Percentiles rank a stretch among this genome's conserved stretches.
Conservation (phyloP, 2,329 filamentous ascomycete genomes). For the Fusarium falciforme region DNA sequence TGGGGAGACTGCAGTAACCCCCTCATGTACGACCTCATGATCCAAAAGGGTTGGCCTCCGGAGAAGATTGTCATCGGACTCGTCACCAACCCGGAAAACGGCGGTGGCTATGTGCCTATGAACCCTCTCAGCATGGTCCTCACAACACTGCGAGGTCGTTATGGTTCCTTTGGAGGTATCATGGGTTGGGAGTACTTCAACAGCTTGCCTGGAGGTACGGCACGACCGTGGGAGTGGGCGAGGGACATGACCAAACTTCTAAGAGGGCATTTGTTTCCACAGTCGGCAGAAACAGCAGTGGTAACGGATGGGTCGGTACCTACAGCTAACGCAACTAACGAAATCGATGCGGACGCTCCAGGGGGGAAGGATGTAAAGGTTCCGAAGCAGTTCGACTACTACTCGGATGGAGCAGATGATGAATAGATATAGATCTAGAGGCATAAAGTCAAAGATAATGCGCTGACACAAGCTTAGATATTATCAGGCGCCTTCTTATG, state of each 20-base stretch:
- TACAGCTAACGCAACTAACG: constrained; percentile 10
- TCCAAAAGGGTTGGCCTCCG: constrained; percentile 76
- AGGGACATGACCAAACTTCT: constrained; percentile 68
- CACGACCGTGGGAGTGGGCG: constrained; percentile 83
- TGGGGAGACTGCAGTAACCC: constrained; percentile 72
- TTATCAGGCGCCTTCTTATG: not conserved
- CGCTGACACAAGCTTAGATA: not conserved
- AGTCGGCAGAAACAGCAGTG: not conserved
- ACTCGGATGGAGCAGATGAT: constrained; percentile 45
- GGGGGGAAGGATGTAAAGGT: constrained; percentile 44
- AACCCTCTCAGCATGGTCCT: constrained; percentile 60
- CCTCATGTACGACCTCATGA: constrained; percentile 61
- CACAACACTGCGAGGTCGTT: constrained; percentile 56
- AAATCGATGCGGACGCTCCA: constrained; percentile 42
- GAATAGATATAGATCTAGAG: constrained; percentile 8
- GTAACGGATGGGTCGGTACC: not conserved
- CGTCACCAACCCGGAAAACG: constrained; percentile 82
- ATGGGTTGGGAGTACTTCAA: constrained; percentile 99
- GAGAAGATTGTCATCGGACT: constrained; percentile 82
- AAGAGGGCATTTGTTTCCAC: constrained; percentile 42
- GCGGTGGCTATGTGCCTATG: constrained; percentile 63
- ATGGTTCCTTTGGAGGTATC: constrained; percentile 82
- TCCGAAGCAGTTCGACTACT: constrained; percentile 50
- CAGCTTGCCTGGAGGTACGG: constrained; percentile 71
- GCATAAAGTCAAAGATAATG: not conserved